A percentile compares a stretch with the other conserved stretches of the same genome.
These are phyloP conservation scores for Cytidiella melzeri DNA, from an alignment of 768 basidiomycete species.

Conservation along the genomic window DNA sequence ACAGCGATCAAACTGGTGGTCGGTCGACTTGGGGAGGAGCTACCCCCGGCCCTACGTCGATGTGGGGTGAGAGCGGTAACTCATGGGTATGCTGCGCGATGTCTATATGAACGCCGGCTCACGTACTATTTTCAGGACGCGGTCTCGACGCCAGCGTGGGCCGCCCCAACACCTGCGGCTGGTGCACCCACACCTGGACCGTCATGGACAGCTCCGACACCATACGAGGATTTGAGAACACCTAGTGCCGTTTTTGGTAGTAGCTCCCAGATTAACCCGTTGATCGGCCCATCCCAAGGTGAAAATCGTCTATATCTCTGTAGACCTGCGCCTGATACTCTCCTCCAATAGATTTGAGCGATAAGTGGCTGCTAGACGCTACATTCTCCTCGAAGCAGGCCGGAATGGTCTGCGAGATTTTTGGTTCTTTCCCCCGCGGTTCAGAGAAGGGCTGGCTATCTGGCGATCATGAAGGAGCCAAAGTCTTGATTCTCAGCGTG, in stretches of 20 bases:
- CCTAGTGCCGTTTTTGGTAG: background rate
- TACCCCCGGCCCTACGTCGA: slow-evolving; percentile 3
- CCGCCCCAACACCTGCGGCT: slow-evolving; percentile 27
- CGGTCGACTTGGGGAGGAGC: slow-evolving; percentile 12
- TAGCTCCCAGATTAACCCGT: background rate
- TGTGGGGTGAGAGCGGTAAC: slow-evolving; percentile 22
- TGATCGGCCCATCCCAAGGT: too few species aligned
- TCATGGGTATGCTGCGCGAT: slow-evolving; percentile 12
- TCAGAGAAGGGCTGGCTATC: slow-evolving; percentile 16
- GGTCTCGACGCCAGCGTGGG: slow-evolving; percentile 16
- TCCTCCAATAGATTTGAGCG: slow-evolving; percentile 10
- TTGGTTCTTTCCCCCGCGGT: slow-evolving; percentile 13
- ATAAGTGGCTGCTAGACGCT: slow-evolving; percentile 21
- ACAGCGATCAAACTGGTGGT: background rate
- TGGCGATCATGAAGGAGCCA: slow-evolving; percentile 23
- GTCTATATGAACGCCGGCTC: slow-evolving; percentile 2
- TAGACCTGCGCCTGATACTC: background rate
- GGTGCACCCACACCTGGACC: slow-evolving; percentile 36
- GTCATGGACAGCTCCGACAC: slow-evolving; percentile 7
- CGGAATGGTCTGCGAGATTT: slow-evolving; percentile 20
- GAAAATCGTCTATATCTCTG: too few species aligned
- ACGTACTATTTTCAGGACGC: background rate
- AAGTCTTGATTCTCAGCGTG: slow-evolving; percentile 19
- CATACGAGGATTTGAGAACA: slow-evolving; percentile 9
- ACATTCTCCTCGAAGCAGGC: slow-evolving; percentile 11